Evolutionary conservation across 2,329 filamentous ascomycete species (phyloP).

Genomic region (Trichoderma sp.): DNA sequence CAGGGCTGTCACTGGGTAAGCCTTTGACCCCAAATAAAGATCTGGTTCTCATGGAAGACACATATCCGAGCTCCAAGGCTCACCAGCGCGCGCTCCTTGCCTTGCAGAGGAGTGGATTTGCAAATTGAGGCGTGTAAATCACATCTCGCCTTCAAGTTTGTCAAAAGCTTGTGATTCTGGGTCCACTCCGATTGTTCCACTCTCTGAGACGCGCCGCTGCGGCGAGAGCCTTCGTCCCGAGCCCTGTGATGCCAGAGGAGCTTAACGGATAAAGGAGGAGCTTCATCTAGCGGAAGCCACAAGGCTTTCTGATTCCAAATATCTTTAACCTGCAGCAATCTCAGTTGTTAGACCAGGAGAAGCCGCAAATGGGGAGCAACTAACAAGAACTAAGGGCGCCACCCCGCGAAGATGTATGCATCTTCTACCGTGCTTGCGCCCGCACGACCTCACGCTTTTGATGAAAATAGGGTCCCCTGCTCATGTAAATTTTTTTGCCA

Average conservation of each 20-base stretch:
- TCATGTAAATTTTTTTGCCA: neutral
- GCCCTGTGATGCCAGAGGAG: neutral
- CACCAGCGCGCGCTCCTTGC: neutral
- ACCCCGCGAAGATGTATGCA: neutral
- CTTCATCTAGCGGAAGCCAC: neutral
- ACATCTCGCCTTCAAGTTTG: neutral
- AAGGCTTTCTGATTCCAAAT: neutral
- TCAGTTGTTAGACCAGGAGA: neutral
- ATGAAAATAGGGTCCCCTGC: neutral
- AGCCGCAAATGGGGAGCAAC: neutral
- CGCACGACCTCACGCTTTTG: neutral
- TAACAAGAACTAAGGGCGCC: neutral
- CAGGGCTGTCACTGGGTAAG: neutral
- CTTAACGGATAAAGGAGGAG: slow-evolving; percentile 14
- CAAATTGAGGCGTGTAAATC: neutral
- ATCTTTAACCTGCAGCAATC: neutral
- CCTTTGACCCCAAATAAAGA: neutral
- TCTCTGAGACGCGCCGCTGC: neutral
- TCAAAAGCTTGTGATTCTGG: neutral
- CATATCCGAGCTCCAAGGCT: neutral
- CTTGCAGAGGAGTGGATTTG: neutral
- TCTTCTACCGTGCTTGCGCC: neutral
- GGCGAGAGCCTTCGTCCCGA: slow-evolving; percentile 7
- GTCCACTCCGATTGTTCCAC: neutral
- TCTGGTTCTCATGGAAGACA: neutral